Conservation (phyloP, 2,329 filamentous ascomycete species). For the Fragosphaeria purpurea region DNA sequence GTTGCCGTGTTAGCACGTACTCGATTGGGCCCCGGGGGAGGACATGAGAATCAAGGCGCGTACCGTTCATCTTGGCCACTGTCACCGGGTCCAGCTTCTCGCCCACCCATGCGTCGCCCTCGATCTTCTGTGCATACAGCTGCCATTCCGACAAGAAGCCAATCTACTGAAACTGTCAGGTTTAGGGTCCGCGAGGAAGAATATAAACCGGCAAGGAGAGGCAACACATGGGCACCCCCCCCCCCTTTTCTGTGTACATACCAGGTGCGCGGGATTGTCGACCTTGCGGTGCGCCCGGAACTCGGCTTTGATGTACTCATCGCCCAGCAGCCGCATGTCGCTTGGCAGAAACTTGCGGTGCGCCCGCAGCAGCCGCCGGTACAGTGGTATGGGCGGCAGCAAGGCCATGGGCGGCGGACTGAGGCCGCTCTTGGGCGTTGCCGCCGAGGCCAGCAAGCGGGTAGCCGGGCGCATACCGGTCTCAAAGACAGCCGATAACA, state of each 20-base stretch:
- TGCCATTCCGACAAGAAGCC: constrained; percentile 97
- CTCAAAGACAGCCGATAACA: too few species aligned
- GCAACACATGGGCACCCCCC: too few species aligned
- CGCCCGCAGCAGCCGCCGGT: constrained; percentile 74
- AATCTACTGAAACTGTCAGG: constrained; percentile 46
- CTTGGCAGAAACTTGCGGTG: constrained; percentile 68
- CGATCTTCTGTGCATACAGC: constrained; percentile 81
- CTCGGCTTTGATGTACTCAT: constrained; percentile 88
- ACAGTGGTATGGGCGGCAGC: constrained; percentile 79
- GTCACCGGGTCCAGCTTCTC: constrained; percentile 76
- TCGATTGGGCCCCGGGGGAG: not conserved
- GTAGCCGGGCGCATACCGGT: not conserved
- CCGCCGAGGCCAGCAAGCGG: constrained; percentile 7
- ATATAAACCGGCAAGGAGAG: not conserved
- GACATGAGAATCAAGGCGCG: constrained; percentile 19
- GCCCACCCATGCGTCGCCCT: constrained; percentile 76
- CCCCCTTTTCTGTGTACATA: constrained; percentile 31
- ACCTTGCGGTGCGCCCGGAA: constrained; percentile 75
- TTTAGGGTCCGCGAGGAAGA: not conserved
- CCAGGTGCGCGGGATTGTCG: constrained; percentile 87
- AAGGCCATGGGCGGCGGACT: constrained; percentile 49
- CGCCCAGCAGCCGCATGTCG: constrained; percentile 73
- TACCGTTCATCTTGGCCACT: constrained; percentile 90
- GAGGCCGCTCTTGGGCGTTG: constrained; percentile 17
- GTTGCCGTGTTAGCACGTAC: constrained; percentile 5